Percentiles rank a stretch among this genome's conserved stretches.
These are phyloP conservation scores for Phytopythium mirpurense DNA, from an alignment of 352 stramenopile genomes.

Conservation along the genomic window DNA sequence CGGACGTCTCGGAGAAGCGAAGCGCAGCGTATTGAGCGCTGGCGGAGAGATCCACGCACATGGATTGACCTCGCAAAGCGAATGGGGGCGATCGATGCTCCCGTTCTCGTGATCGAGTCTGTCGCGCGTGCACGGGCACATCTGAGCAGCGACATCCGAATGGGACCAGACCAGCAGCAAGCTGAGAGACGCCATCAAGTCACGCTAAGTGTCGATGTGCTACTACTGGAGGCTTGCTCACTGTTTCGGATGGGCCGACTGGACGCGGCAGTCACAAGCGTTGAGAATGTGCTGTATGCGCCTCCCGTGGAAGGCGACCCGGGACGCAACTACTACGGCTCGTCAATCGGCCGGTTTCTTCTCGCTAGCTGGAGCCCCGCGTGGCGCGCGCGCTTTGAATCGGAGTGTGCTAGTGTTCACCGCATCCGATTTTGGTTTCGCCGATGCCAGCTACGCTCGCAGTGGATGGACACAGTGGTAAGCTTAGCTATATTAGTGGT, in stretches of 20 bases:
- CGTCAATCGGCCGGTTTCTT: slow-evolving; percentile 41
- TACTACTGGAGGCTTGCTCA: slow-evolving; percentile 39
- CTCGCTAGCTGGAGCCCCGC: slow-evolving; percentile 26
- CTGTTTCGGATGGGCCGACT: slow-evolving; percentile 30
- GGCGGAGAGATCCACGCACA: slow-evolving; percentile 43
- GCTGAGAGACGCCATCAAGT: neutral
- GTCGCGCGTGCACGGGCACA: slow-evolving; percentile 3
- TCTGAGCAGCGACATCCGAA: slow-evolving; percentile 3
- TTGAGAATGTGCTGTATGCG: slow-evolving; percentile 30
- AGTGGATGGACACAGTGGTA: neutral
- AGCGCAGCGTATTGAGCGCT: slow-evolving; percentile 44
- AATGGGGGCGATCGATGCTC: slow-evolving; percentile 38
- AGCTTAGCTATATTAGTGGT: too few species aligned
- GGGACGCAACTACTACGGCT: slow-evolving; percentile 29
- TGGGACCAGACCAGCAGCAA: neutral
- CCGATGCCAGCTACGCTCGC: neutral
- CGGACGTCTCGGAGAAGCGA: slow-evolving; percentile 66
- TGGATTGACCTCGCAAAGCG: slow-evolving; percentile 59
- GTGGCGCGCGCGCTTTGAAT: slow-evolving; percentile 38
- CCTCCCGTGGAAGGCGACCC: slow-evolving; percentile 8
- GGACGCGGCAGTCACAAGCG: slow-evolving; percentile 18
- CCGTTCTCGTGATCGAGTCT: slow-evolving; percentile 30
- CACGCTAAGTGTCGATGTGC: slow-evolving; percentile 11
- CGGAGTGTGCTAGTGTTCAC: slow-evolving; percentile 14
- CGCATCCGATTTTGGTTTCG: slow-evolving; percentile 2